Evolutionary conservation across 768 basidiomycete genomes (phyloP).

Genomic region (Termitomyces sp.): DNA sequence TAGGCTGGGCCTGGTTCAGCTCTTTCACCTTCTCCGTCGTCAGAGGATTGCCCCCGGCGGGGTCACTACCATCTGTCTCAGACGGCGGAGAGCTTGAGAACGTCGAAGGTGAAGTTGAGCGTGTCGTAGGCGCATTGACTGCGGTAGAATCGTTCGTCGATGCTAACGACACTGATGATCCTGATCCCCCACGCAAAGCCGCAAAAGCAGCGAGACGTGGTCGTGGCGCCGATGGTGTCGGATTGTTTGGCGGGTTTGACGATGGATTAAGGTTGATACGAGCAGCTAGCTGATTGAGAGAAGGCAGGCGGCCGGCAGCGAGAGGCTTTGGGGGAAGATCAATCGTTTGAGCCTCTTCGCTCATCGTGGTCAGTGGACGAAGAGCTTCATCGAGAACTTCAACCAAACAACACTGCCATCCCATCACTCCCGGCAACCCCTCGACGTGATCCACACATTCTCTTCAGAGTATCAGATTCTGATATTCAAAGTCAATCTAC

Average conservation of each 20-base stretch:
- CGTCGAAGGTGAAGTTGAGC: slow-evolving; percentile 59
- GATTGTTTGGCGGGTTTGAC: slow-evolving; percentile 17
- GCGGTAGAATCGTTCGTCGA: slow-evolving; percentile 59
- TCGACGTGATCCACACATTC: no score
- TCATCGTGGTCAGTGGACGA: slow-evolving; percentile 16
- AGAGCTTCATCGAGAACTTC: neutral
- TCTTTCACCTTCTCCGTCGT: slow-evolving; percentile 64
- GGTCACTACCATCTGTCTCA: slow-evolving; percentile 28
- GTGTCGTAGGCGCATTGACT: slow-evolving; percentile 62
- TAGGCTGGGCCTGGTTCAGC: slow-evolving; percentile 55
- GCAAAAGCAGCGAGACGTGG: slow-evolving; percentile 73
- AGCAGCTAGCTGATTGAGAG: slow-evolving; percentile 78
- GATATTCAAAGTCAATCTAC: no score
- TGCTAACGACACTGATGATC: slow-evolving; percentile 45
- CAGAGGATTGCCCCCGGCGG: slow-evolving; percentile 43
- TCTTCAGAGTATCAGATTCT: no score
- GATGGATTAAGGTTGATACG: slow-evolving; percentile 52
- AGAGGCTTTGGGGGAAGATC: slow-evolving; percentile 16
- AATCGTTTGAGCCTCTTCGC: slow-evolving; percentile 12
- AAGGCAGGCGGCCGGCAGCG: slow-evolving; percentile 46
- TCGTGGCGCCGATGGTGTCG: slow-evolving; percentile 36
- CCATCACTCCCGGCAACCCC: no score
- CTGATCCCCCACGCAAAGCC: slow-evolving; percentile 59
- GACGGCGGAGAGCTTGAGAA: slow-evolving; percentile 44
- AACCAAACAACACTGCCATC: slow-evolving; percentile 16